phyloP scores from a whole-genome alignment of 2,329 filamentous ascomycete genomes.

The Hypoxylon sp. region DNA sequence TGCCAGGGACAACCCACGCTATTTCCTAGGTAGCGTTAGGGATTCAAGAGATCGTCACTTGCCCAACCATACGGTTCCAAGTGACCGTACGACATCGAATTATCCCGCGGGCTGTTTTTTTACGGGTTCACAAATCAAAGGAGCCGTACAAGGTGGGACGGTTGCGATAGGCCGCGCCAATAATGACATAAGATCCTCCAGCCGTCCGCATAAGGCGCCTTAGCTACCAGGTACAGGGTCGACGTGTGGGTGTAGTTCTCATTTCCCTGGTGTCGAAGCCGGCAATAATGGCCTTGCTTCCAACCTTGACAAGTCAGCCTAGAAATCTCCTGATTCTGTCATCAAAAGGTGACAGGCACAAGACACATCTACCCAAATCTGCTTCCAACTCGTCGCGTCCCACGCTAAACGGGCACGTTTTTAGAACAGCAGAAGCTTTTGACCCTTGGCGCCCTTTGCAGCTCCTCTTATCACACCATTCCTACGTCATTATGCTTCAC shows the following conservation, averaged over 20 bases:
- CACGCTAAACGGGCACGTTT: conserved; percentile 29
- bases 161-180: conserved; percentile 36
- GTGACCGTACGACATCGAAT: conserved; percentile 25
- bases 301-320: conserved; percentile 30
- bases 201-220: conserved; percentile 30
- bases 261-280: conserved; percentile 9
- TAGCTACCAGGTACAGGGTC: conserved; percentile 27
- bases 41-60: conserved; percentile 23
- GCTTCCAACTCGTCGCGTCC: conserved; percentile 33
- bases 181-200: conserved; percentile 43
- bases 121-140: conserved; percentile 22
- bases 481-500: conserved; percentile 50
- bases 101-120: conserved; percentile 23
- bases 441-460: conserved; percentile 39
- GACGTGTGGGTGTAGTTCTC: conserved; percentile 3
- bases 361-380: conserved; percentile 5
- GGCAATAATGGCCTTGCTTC: conserved; percentile 27
- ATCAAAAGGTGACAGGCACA: conserved; percentile 27
- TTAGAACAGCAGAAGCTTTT: conserved; percentile 25
- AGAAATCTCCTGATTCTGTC: conserved; percentile 36
- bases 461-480: conserved; percentile 48
- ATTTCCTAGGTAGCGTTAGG: conserved; percentile 12
- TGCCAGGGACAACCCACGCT: conserved; percentile 21
- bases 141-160: conserved; percentile 22
- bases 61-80: conserved; percentile 29